Evolutionary conservation across 2,329 filamentous ascomycete species (phyloP).

Genomic region (Blumeria graminis): DNA sequence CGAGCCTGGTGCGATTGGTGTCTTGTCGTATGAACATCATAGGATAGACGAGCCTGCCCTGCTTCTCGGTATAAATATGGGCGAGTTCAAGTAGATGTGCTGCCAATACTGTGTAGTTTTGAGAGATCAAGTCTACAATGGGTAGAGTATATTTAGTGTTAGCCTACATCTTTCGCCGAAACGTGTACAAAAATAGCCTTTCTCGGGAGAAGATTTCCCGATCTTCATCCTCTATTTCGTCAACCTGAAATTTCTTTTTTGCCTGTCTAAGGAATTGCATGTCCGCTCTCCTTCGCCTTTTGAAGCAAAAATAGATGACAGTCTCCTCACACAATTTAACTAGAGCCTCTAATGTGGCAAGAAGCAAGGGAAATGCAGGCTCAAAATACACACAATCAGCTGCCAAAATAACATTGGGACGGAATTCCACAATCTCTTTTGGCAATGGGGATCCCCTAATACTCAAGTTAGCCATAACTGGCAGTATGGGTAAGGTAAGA

Average conservation of each 20-base stretch:
- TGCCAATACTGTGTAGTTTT: neutral
- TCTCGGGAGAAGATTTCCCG: constrained; percentile 30
- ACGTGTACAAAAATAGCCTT: constrained; percentile 34
- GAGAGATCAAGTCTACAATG: neutral
- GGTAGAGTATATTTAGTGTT: neutral
- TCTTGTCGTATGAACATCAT: constrained; percentile 17
- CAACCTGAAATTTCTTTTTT: constrained; percentile 38
- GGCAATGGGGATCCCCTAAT: constrained; percentile 36
- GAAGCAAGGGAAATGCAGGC: constrained; percentile 71
- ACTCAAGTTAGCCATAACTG: neutral
- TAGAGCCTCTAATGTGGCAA: constrained; percentile 52
- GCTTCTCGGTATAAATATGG: constrained; percentile 16
- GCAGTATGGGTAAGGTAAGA: constrained; percentile 5
- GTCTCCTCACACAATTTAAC: constrained; percentile 45
- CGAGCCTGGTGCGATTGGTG: constrained; percentile 18
- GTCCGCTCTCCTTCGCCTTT: constrained; percentile 66
- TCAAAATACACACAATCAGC: constrained; percentile 97
- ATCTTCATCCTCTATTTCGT: constrained; percentile 37
- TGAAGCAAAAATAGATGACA: constrained; percentile 69
- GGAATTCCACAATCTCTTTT: constrained; percentile 25
- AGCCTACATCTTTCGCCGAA: constrained; percentile 19
- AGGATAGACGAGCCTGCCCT: constrained; percentile 17
- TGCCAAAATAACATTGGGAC: constrained; percentile 66
- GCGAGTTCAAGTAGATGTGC: constrained; percentile 1
- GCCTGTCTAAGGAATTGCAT: constrained; percentile 50